Conservation (phyloP, 805 yeast species). For the Wickerhamiella sergipiensis region DNA sequence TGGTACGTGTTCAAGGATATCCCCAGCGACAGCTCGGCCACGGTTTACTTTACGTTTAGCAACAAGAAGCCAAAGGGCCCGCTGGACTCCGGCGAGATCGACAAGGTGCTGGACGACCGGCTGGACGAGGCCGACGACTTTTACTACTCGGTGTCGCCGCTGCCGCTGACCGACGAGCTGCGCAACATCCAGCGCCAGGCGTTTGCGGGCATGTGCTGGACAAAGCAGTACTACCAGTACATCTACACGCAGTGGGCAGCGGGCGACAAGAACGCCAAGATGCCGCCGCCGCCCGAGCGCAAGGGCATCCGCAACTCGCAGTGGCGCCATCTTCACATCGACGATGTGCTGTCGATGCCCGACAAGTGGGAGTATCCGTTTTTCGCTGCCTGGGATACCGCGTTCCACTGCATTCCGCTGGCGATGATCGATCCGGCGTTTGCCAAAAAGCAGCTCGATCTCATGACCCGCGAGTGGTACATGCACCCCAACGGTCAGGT, state of each 20-base stretch:
- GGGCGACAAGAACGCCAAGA: conserved; percentile 67
- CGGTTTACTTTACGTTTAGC: conserved; percentile 63
- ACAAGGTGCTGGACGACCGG: conserved; percentile 51
- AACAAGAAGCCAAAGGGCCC: conserved; percentile 25
- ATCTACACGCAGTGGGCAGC: conserved; percentile 74
- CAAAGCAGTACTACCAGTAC: conserved; percentile 80
- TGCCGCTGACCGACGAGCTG: conserved; percentile 68
- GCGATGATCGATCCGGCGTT: conserved; percentile 89
- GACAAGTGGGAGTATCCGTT: conserved; percentile 96
- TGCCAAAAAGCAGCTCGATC: conserved; percentile 76
- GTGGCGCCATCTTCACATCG: conserved; percentile 81
- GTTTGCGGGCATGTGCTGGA: conserved; percentile 86
- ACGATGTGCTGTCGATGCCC: conserved; percentile 77
- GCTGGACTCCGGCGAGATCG: conserved; percentile 64
- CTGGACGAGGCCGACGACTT: conserved; percentile 85
- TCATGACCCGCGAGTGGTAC: conserved; percentile 87
- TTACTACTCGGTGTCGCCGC: conserved; percentile 76
- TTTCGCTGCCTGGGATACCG: conserved; percentile 95
- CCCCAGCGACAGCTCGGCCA: conserved; percentile 77
- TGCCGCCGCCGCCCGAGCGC: conserved; percentile 68
- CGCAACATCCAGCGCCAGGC: conserved; percentile 85
- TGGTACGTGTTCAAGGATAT: conserved; percentile 70
- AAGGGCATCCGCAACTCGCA: conserved; percentile 79
- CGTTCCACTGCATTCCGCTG: conserved; percentile 84
- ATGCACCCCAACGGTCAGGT: conserved; percentile 98